These are phyloP conservation scores for Camelina sativa DNA, from an alignment of 345 rosid species.

Conservation along the genomic window DNA sequence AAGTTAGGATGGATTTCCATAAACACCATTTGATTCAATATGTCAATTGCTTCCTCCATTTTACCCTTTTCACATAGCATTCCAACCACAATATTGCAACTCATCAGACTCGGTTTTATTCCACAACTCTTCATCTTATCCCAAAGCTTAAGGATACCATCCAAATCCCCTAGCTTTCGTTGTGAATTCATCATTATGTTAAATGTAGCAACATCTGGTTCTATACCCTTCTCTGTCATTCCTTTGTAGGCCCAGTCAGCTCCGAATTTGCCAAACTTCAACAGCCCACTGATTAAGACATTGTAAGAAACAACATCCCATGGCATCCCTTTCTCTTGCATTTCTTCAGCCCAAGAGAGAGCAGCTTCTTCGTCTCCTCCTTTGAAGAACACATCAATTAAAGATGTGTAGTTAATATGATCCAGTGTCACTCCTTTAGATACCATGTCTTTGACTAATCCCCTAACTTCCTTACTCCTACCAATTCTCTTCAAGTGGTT, in stretches of 20 bases:
- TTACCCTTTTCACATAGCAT: conserved; percentile 59
- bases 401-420: conserved; percentile 79
- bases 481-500: conserved; percentile 68
- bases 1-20: conserved; percentile 60
- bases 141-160: conserved; percentile 63
- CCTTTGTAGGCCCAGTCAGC: conserved; percentile 56
- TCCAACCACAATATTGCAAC: conserved; percentile 63
- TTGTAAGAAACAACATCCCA: conserved; percentile 84
- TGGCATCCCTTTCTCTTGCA: conserved; percentile 61
- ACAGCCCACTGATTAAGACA: conserved; percentile 73
- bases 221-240: conserved; percentile 72
- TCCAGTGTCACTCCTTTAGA: conserved; percentile 67
- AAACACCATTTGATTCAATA: conserved; percentile 59
- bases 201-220: conserved; percentile 70
- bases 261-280: conserved; percentile 61
- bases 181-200: conserved; percentile 75
- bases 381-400: conserved; percentile 88
- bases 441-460: conserved; percentile 54
- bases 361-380: conserved; percentile 73
- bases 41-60: conserved; percentile 56
- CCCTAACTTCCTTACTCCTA: conserved; percentile 60
- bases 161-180: conserved; percentile 61
- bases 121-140: conserved; percentile 64
- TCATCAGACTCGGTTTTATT: conserved; percentile 64
- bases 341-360: conserved; percentile 66